Percentiles rank a stretch among this genome's conserved stretches.
Conservation (phyloP, 2,329 filamentous ascomycete species). For the Neoscytalidium dimidiatum region DNA sequence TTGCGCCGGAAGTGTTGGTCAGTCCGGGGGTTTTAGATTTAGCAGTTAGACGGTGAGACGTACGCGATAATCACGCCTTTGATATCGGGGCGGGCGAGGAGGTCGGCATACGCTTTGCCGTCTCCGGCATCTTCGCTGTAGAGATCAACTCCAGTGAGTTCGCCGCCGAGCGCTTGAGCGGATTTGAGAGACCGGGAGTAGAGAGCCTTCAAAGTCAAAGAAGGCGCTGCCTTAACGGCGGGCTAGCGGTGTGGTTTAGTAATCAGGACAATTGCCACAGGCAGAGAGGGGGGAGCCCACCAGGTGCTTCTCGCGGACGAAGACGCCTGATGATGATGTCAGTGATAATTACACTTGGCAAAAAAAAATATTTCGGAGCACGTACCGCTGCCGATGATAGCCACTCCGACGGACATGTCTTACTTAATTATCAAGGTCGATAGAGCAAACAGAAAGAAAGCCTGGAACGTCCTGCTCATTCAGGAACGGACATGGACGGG, state of each 20-base stretch:
- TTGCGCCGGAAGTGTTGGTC: conserved; percentile 25
- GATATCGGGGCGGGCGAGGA: conserved; percentile 58
- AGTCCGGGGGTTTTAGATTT: background rate
- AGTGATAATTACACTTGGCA: too few species aligned
- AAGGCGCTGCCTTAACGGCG: conserved; percentile 57
- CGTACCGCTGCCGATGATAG: conserved; percentile 60
- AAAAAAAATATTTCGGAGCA: background rate
- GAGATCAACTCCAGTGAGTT: conserved; percentile 49
- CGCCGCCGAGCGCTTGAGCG: conserved; percentile 50
- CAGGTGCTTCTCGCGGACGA: conserved; percentile 61
- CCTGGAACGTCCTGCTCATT: background rate
- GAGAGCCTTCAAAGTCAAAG: conserved; percentile 63
- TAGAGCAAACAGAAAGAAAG: too few species aligned
- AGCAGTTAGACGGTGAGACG: background rate
- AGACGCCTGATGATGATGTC: conserved; percentile 48
- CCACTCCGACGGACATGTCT: conserved; percentile 53
- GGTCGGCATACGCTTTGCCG: conserved; percentile 51
- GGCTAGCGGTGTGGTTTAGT: conserved; percentile 42
- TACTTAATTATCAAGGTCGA: background rate
- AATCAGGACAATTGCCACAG: background rate
- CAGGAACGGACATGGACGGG: background rate
- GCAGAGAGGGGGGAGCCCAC: conserved; percentile 42
- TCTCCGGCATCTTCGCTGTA: conserved; percentile 59
- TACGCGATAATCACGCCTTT: conserved; percentile 57
- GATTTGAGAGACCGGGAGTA: conserved; percentile 65